Base-by-base conservation (phyloP, 306 rosid genomes). In the Sesbania bispinosa region DNA sequence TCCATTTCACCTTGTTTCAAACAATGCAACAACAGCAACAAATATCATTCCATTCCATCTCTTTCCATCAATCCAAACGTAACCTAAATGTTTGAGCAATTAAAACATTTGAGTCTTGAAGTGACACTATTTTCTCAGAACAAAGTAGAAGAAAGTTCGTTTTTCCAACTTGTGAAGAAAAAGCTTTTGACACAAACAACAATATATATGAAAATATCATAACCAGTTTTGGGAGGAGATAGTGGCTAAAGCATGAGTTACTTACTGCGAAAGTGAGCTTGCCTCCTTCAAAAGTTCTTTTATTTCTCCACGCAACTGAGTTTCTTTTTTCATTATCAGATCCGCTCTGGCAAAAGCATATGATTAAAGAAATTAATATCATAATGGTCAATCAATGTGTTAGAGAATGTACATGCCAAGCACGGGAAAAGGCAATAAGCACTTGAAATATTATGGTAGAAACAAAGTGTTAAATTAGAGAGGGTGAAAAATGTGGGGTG, bases 221-320 rank as follows among this genome's bases (percentile, higher is more conserved):
- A 58, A 72, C 1, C 36, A 42, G 33, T 36, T 36, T 50, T 21
- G 11, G 32, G 27, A 67, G 45, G 59, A 43, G 59, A 66, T 18
- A 48, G 14, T 26, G 29, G 41, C 57, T 58, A 75, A 67, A 54
- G 27, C 42, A 47, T 0, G 19, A 35, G 66, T 61, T n/a, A 81
- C 97, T 85, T 78, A 90, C 98, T 89, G 96, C 2, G 97, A 89
- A 81, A 86, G 61, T 53, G 88, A 33, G 89, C 80, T 83, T 8
- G 96, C 98, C 76, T 90, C 97, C 69, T 76, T 90, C 83, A 87
- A 54, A 52, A 90, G 90, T 62, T 86, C 77, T 63, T 80, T 86
- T 74, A 94, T 91, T 81, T 89, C 96, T 63, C 19, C 78, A 30
- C 81, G 86, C 79, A 94, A 62, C 71, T 80, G 78, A 59, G 11